Base-by-base conservation (phyloP, 768 basidiomycete species). In the Termitomyces sp. region DNA sequence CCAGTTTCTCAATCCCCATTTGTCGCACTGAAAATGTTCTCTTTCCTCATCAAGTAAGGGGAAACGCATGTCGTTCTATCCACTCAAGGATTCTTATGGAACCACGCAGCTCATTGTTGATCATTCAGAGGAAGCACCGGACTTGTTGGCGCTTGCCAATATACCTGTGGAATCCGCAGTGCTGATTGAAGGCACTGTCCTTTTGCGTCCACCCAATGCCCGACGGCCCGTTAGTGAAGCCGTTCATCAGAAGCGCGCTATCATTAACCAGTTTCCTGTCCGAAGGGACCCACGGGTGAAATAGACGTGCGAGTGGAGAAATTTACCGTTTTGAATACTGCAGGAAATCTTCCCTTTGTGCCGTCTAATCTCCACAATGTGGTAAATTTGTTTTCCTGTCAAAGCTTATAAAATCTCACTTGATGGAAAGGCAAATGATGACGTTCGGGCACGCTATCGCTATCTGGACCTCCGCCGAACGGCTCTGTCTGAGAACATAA, bases 391-490 rank as follows among this genome's bases (percentile, higher is more conserved):
- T 11, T 55, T 44, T 25, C n/a, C 30, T 11, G 25, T 43, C 16
- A 32, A 39, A 51, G 25, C n/a, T n/a, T 45, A n/a, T 27, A n/a
- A 16, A 34, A 55, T 55, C 34, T 39, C 14, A 54, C 56, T 57
- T 58, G 53, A 61, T 32, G 37, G 57, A 50, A 48, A 94, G 92
- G 83, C 90, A 55, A 91, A 89, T 64, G 93, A 96, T 67, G 89
- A 94, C 58, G 70, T 95, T 34, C 83, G 95, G 57, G 81, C 89
- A 55, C 85, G 85, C 64, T 89, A 89, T 71, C 89, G 95, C 54
- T 86, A 91, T 76, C 82, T 97, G 42, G 95, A 98, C 76, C 81
- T 98, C 41, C 85, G 95, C 28, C 81, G 94, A 42, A 71, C 84
- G 9, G 76, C 76, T 14, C 72, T 98, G 42, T 80, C 92, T 3